Evolutionary conservation across 768 basidiomycete species (phyloP).

Genomic region (Leucosporidium yakuticum): DNA sequence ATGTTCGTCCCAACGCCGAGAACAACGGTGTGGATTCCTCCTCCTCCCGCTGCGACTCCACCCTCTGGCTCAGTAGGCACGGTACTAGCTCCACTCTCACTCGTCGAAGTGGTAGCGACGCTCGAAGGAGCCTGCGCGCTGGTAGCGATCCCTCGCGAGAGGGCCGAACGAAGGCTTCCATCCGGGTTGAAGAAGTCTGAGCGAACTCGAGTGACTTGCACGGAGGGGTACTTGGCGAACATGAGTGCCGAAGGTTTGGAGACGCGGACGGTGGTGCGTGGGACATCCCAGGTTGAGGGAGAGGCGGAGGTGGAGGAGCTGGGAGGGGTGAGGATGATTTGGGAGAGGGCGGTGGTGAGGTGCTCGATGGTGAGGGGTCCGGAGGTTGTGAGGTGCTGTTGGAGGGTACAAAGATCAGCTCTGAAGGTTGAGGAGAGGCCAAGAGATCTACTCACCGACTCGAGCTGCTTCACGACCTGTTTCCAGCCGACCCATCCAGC

Average conservation of each 20-base stretch:
- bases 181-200: slow-evolving; percentile 35
- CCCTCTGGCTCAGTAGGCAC: slow-evolving; percentile 24
- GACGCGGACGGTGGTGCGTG: slow-evolving; percentile 53
- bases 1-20: slow-evolving; percentile 87
- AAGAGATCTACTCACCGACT: slow-evolving; percentile 5
- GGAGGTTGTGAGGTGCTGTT: slow-evolving; percentile 20
- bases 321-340: slow-evolving; percentile 41
- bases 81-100: slow-evolving; percentile 11
- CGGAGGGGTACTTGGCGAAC: slow-evolving; percentile 60
- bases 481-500: slow-evolving; percentile 20
- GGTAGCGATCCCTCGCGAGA: background rate
- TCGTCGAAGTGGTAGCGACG: background rate
- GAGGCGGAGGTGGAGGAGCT: background rate
- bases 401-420: background rate
- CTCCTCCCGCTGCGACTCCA: background rate
- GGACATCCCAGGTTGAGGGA: slow-evolving; percentile 17
- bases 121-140: background rate
- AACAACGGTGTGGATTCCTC: slow-evolving; percentile 48
- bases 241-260: slow-evolving; percentile 68
- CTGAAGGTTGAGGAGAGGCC: background rate
- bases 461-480: slow-evolving; percentile 11
- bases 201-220: slow-evolving; percentile 53
- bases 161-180: background rate
- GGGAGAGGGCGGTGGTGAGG: slow-evolving; percentile 56
- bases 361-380: slow-evolving; percentile 57